A percentile compares a stretch with the other conserved stretches of the same genome.
These are phyloP conservation scores for Carex sylvatica DNA, from an alignment of 202 grass and related monocot species.

Conservation along the genomic window DNA sequence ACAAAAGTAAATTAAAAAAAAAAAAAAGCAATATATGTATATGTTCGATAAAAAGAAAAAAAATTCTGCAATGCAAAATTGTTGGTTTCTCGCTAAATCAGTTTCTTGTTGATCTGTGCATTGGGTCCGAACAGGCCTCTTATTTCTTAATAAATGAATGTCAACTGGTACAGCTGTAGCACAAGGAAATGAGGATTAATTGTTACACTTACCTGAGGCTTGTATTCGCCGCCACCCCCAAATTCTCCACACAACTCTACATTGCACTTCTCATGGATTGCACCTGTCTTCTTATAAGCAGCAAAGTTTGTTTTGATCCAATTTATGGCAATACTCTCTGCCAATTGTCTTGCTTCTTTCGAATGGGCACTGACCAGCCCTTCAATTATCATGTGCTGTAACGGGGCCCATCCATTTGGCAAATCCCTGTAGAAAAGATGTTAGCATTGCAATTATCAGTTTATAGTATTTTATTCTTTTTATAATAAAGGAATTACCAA, in stretches of 20 bases:
- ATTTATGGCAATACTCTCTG: constrained; percentile 64
- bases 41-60: not conserved
- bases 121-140: not conserved
- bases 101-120: not conserved
- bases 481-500: constrained; percentile 28
- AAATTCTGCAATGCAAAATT: not conserved
- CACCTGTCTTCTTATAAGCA: constrained; percentile 51
- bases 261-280: constrained; percentile 90
- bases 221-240: constrained; percentile 82
- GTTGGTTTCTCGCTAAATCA: not conserved
- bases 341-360: constrained; percentile 50
- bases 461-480: constrained; percentile 10
- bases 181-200: not conserved
- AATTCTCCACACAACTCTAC: constrained; percentile 63
- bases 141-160: not conserved
- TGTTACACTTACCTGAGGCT: constrained; percentile 56
- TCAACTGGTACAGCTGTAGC: not conserved
- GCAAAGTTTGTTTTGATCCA: constrained; percentile 90
- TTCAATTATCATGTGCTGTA: constrained; percentile 84
- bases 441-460: not conserved
- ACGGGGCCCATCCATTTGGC: constrained; percentile 88
- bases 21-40: not conserved
- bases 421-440: constrained; percentile 61
- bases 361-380: constrained; percentile 54
- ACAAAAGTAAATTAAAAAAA: not conserved